Base-by-base conservation (phyloP, 2,329 filamentous ascomycete species). In the Fusarium agapanthi region DNA sequence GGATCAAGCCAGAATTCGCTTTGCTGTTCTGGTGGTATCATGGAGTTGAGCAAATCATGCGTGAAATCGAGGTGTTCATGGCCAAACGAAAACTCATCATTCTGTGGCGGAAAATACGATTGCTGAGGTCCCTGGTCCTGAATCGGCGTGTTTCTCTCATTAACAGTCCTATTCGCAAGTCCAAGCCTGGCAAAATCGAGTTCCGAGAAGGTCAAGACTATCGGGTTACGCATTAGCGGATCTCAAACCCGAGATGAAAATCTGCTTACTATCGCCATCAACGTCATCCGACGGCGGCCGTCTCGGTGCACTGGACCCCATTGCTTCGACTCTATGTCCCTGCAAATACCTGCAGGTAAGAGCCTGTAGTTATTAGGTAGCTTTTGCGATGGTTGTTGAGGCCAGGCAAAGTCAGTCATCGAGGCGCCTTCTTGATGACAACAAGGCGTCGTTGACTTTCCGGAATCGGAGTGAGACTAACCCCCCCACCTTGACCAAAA, bases 161-260 rank as follows among this genome's bases (percentile, higher is more conserved):
- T 7, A 2, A 22, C 11, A 1, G 37, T 14, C 10, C 40, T 44
- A 18, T 30, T 61, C 3, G 20, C 38, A 14, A 72, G 54, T 3
- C 69, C 69, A 15, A 72, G 69, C 15, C 69, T 65, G 7, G 69
- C 69, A 15, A 72, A 72, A n/a, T 72, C 69, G 20, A 72, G 65
- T 18, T 72, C 69, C 6, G 69, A 72, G 24, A 72, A 72, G 3
- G 65, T 72, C 59, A 72, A 58, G 30, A 72, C 69, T 72, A 37
- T 51, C 26, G 50, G 63, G 5, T 57, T 32, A 22, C 16, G 35
- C 28, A 43, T 72, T 41, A 72, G 69, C 35, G 26, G 7, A 18
- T 20, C 28, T 43, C 55, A 45, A 26, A 24, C 5, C 8, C 6
- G 7, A 6, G 11, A 16, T n/a, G 7, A 32, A 11, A 18, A 9